Conservation (phyloP, 139 green algal genomes). For the Microglena sp. region DNA sequence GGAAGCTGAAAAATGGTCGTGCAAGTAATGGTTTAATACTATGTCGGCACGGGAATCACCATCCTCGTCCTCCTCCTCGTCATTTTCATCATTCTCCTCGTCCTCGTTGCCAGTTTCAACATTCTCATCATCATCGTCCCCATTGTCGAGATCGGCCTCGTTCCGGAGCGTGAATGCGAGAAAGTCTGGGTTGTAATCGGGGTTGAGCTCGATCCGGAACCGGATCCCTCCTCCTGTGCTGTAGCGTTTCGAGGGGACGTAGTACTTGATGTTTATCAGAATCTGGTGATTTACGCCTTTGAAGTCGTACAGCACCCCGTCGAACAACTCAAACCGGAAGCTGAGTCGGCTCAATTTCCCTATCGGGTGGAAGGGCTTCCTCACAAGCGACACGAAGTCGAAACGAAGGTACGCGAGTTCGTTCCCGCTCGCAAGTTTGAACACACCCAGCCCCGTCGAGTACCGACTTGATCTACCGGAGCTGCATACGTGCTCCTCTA, state of each 20-base stretch:
- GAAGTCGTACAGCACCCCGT: conserved; percentile 14
- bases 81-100: too few species aligned
- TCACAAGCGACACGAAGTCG: conserved; percentile 8
- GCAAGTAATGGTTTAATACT: too few species aligned
- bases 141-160: too few species aligned
- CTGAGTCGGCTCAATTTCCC: neutral
- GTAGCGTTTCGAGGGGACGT: neutral
- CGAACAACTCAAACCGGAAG: conserved; percentile 5
- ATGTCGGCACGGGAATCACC: too few species aligned
- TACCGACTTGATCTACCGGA: neutral
- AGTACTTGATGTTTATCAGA: conserved; percentile 12
- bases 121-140: too few species aligned
- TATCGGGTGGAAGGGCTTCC: conserved; percentile 15
- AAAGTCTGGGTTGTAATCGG: conserved; percentile 14
- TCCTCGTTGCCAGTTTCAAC: too few species aligned
- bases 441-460: conserved; percentile 11
- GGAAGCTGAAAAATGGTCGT: too few species aligned
- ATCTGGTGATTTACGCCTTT: conserved; percentile 18
- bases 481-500: conserved; percentile 8
- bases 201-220: conserved; percentile 15
- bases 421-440: conserved; percentile 12
- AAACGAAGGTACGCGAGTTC: conserved; percentile 9
- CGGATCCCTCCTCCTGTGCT: neutral
- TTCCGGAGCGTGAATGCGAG: neutral
- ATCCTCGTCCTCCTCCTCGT: too few species aligned